Base-by-base conservation (phyloP, 2,329 filamentous ascomycete species). In the Xylaria sp. region DNA sequence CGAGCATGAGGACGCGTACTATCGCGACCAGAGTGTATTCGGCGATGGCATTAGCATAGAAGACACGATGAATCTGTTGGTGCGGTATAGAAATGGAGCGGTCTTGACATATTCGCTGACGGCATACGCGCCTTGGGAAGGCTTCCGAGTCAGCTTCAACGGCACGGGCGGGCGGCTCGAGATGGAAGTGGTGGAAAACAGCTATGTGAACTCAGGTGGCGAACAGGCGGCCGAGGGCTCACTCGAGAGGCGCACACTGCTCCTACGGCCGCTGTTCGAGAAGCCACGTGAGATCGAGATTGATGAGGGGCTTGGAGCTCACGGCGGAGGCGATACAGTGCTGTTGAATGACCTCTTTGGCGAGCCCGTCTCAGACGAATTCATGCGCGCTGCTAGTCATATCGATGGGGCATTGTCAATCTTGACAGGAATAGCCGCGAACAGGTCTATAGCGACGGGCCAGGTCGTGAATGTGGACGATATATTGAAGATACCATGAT, bases 31-130 rank as follows among this genome's bases (percentile, higher is more conserved):
- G 76, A 88, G 84, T 70, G 87, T 89, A 0, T 90, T 90, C 62
- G 82, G 85, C 0, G 88, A 90, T 67, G 88, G 88, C 1, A 89
- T 90, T 63, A 89, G 82, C 70, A 90, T 90, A 66, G 87, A 90
- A 75, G 88, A 90, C 72, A 90, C 87, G 0, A 88, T 90, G 87
- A 87, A 82, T 45, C 77, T 90, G 28, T 80, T 90, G 53, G 85
- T 90, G 25, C 80, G 83, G 59, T 90, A 90, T 73, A 79, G 81
- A 20, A 87, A 82, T 60, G 85, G 86, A 2, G 86, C 86, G 0
- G 83, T 87, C 30, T 77, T 90, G 75, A 89, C 87, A 0, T 90
- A 90, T 72, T 87, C 82, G 25, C 78, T 87, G 12, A 86, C 84
- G 0, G 87, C 88, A 0, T 90, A 90, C 65, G 86, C 87, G 4